phyloP scores from a whole-genome alignment of 331 rosid genomes.

The Telfairia occidentalis region DNA sequence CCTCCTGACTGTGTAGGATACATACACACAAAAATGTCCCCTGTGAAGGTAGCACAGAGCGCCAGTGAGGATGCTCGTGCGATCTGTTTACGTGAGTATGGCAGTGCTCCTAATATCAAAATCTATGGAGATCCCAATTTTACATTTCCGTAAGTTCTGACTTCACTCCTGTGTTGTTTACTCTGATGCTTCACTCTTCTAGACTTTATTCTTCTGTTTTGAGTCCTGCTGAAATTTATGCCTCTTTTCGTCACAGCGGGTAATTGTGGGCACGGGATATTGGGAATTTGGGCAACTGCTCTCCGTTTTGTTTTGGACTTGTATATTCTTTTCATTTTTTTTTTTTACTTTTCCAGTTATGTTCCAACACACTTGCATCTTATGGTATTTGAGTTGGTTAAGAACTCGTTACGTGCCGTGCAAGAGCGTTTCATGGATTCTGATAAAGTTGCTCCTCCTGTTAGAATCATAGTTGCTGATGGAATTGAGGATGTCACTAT shows the following conservation, averaged over 20 bases:
- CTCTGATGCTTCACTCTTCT: neutral
- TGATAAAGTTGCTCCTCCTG: slow-evolving; percentile 53
- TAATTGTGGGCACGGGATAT: neutral
- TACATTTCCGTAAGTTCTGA: slow-evolving; percentile 66
- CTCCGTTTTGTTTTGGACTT: neutral
- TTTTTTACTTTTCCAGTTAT: slow-evolving; percentile 32
- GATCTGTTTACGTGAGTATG: slow-evolving; percentile 66
- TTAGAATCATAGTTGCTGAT: slow-evolving; percentile 76
- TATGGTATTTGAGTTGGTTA: slow-evolving; percentile 89
- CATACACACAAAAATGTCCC: slow-evolving; percentile 75
- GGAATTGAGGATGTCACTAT: slow-evolving; percentile 91
- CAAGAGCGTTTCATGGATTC: slow-evolving; percentile 72
- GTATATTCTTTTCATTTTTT: neutral
- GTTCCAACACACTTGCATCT: slow-evolving; percentile 88
- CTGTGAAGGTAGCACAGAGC: slow-evolving; percentile 46
- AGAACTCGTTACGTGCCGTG: slow-evolving; percentile 87
- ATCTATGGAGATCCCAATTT: slow-evolving; percentile 72
- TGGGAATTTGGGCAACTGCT: neutral
- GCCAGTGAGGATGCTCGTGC: slow-evolving; percentile 77
- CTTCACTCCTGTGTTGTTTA: neutral
- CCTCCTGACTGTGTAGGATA: slow-evolving; percentile 62
- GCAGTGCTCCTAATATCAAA: slow-evolving; percentile 51
- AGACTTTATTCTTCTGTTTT: neutral
- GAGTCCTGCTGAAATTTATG: neutral
- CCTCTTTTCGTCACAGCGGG: neutral